Evolutionary conservation across 108 stramenopile genomes (phyloP).

Genomic region (Pseudonitzschia delicatissima): DNA sequence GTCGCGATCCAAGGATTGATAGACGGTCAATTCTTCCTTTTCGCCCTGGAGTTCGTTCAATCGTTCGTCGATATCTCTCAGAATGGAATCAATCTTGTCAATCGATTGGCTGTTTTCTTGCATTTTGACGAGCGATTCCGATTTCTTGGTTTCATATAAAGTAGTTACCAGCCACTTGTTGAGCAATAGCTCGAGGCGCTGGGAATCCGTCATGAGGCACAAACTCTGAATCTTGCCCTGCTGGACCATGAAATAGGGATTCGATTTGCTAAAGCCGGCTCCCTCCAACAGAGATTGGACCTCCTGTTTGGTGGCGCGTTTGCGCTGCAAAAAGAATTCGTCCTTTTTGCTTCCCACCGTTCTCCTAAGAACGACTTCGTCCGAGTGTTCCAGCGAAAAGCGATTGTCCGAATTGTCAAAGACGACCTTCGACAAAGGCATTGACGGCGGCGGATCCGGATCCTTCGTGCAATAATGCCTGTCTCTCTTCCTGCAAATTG

Average conservation of each 20-base stretch:
- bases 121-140: conserved; percentile 91
- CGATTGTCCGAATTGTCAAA: conserved; percentile 98
- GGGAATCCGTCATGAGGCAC: conserved; percentile 93
- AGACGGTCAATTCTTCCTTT: conserved; percentile 93
- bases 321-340: conserved; percentile 98
- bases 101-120: conserved; percentile 83
- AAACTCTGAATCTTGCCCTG: conserved; percentile 97
- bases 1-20: conserved; percentile 88
- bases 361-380: conserved; percentile 95
- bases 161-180: conserved; percentile 97
- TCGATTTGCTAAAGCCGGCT: conserved; percentile 96
- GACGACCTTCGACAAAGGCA: conserved; percentile 97
- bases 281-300: conserved; percentile 92
- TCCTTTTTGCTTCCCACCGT: conserved; percentile 98
- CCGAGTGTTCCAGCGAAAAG: conserved; percentile 86
- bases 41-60: conserved; percentile 92
- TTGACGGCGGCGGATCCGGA: conserved; percentile 84
- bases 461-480: conserved; percentile 90
- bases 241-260: conserved; percentile 99
- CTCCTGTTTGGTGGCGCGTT: conserved; percentile 90
- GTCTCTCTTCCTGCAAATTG: conserved; percentile 82
- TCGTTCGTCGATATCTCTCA: conserved; percentile 85
- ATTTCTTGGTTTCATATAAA: conserved; percentile 97
- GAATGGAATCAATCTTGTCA: conserved; percentile 88
- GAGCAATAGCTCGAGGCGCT: conserved; percentile 82